phyloP scores from a whole-genome alignment of 2,329 filamentous ascomycete genomes.

The Epichloe baconii region DNA sequence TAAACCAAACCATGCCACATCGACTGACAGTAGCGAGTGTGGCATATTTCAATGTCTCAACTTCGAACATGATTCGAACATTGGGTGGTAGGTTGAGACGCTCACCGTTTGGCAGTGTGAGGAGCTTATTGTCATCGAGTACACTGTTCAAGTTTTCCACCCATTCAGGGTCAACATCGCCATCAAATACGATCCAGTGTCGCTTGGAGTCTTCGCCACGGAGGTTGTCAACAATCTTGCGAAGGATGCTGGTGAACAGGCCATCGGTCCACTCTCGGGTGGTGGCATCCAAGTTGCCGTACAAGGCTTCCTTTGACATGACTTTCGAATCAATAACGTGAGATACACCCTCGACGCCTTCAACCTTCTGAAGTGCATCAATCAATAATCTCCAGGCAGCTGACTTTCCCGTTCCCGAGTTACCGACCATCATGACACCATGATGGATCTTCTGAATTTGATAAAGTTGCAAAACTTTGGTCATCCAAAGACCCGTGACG shows the following conservation, averaged over 20 bases:
- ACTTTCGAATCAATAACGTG: conserved; percentile 99
- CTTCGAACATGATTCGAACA: conserved; percentile 99
- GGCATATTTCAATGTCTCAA: conserved; percentile 93
- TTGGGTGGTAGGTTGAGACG: conserved; percentile 89
- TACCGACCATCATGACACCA: conserved; percentile 99
- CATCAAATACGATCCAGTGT: conserved; percentile 99
- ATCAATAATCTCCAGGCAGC: conserved; percentile 87
- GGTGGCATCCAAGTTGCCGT: conserved; percentile 89
- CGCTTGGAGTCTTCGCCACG: conserved; percentile 93
- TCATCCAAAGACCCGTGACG: conserved; percentile 91
- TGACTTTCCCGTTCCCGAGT: conserved; percentile 95
- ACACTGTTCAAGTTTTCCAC: conserved; percentile 99
- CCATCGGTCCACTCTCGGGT: conserved; percentile 99
- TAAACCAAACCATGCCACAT: conserved; percentile 99
- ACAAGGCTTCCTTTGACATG: conserved; percentile 97
- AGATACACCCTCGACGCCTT: conserved; percentile 83
- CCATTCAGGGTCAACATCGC: conserved; percentile 98
- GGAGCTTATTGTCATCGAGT: conserved; percentile 94
- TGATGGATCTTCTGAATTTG: conserved; percentile 98
- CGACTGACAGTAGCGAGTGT: conserved; percentile 97
- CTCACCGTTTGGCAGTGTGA: conserved; percentile 95
- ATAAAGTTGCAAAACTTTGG: conserved; percentile 90
- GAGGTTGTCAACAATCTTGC: conserved; percentile 97
- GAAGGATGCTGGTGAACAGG: conserved; percentile 90
- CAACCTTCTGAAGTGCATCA: conserved; percentile 80